Evolutionary conservation across 371 early-diverging fungal species (phyloP).

Genomic region (Mucor lusitanicus): DNA sequence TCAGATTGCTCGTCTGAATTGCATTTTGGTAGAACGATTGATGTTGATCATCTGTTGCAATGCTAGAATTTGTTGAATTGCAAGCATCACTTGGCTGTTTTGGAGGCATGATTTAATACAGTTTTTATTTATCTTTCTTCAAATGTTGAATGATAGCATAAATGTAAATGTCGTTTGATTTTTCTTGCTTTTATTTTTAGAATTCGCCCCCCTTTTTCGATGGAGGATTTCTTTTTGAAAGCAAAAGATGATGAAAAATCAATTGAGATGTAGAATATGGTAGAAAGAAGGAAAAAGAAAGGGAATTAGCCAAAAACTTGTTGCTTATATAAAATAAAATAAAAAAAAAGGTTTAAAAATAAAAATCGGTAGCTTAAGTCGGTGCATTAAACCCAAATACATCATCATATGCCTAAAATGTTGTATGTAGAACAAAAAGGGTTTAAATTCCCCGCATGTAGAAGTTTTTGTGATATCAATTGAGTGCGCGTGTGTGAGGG

Average conservation of each 20-base stretch:
- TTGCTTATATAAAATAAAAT: conserved; percentile 19
- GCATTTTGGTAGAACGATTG: not conserved
- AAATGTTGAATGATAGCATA: not conserved
- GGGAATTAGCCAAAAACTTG: not conserved
- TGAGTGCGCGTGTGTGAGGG: not conserved
- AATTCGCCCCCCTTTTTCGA: not conserved
- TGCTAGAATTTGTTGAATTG: not conserved
- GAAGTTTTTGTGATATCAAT: not conserved
- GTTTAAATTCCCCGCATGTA: not conserved
- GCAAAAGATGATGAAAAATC: not conserved
- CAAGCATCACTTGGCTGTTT: conserved; percentile 5
- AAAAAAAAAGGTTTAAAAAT: conserved; percentile 20
- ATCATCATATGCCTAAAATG: conserved; percentile 19
- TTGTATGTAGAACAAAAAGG: not conserved
- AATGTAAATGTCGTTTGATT: not conserved
- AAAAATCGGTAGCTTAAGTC: conserved; percentile 37
- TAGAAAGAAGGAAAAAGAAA: conserved; percentile 5
- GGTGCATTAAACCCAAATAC: conserved; percentile 23
- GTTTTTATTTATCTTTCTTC: not conserved
- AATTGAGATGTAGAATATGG: not conserved
- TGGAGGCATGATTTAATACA: conserved; percentile 7
- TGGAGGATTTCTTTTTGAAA: not conserved
- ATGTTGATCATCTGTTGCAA: conserved; percentile 1
- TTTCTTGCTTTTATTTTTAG: not conserved
- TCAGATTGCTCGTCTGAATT: conserved; percentile 1